Evolutionary conservation across 2,329 filamentous ascomycete species (phyloP), one percentile per base, ranked within the genome.

Genomic region (Fusarium sp.): DNA sequence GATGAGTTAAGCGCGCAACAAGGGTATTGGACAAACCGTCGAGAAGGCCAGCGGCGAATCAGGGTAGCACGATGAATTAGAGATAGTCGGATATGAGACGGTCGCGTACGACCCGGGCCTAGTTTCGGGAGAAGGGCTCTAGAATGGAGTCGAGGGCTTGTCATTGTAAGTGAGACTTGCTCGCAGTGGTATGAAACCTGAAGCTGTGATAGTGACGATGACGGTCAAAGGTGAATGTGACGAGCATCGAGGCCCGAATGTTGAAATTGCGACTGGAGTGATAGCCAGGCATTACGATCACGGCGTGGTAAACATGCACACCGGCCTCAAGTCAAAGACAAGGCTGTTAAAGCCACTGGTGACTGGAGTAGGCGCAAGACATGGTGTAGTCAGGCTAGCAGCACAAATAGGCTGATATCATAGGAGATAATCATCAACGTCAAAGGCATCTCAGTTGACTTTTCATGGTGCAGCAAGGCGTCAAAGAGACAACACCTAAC

Each of bases 1-100:
- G 53, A 55, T 13, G 39, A 53, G 41, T 48, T 69, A 70, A 70
- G 67, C 67, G 67, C 67, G 63, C 46, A 69, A 42, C 34, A 53
- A 43, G 54, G 59, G 44, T 42, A 55, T 59, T 48, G 53, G 53
- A 45, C 36, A 55, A 38, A 59, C 55, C 24, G 42, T 29, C n/a
- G 53, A 46, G 28, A 26, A 34, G 25, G 46, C 47, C 53, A 60
- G 68, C 15, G 41, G 48, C 67, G 56, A 69, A 70, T 69, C 62
- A 67, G 55, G 54, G 13, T 39, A 13, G 12, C 22, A 40, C 25
- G 46, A 49, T 31, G 45, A 26, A 44, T 43, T n/a, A 35, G 29
- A 47, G 36, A 60, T 50, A 36, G 10, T 28, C 43, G 43, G 56
- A 57, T 50, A 58, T 61, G 58, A 59, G 67, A 68, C 56, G 52